phyloP scores from a whole-genome alignment of 2,329 filamentous ascomycete genomes.

The Thielaviopsis musarum region DNA sequence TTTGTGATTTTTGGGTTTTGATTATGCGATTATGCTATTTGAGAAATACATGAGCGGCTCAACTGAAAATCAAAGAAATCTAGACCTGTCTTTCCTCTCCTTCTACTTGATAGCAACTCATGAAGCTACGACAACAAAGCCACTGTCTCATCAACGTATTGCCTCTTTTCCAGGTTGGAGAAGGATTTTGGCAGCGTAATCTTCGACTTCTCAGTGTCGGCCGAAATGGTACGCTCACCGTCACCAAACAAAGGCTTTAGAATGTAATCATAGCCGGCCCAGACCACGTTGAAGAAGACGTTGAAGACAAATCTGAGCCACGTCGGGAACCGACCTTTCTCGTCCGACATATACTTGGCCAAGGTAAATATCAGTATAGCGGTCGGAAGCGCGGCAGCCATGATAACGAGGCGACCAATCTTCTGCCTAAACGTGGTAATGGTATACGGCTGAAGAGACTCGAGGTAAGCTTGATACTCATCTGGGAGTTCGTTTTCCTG shows the following conservation, averaged over 20 bases:
- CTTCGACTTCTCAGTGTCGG: background rate
- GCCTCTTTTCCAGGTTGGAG: background rate
- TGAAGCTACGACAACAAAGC: background rate
- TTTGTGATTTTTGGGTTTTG: background rate
- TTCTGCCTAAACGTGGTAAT: constrained; percentile 50
- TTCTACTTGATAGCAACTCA: background rate
- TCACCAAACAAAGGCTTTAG: constrained; percentile 59
- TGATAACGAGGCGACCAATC: constrained; percentile 48
- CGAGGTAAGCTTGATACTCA: constrained; percentile 61
- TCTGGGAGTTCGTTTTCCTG: constrained; percentile 62
- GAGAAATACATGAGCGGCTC: background rate
- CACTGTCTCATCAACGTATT: background rate
- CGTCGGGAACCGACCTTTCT: constrained; percentile 47
- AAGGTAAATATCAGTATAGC: constrained; percentile 37
- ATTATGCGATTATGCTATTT: background rate
- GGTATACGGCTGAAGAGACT: constrained; percentile 50
- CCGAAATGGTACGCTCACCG: constrained; percentile 48
- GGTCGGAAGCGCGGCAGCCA: constrained; percentile 29
- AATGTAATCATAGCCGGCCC: constrained; percentile 28
- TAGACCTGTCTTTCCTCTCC: background rate
- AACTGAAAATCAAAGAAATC: background rate
- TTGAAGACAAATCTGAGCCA: constrained; percentile 41
- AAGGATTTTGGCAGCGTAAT: background rate
- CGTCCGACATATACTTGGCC: constrained; percentile 37
- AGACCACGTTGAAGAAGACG: constrained; percentile 27